Evolutionary conservation across 805 yeast genomes (phyloP).

Genomic region (Yamadazyma laniorum): DNA sequence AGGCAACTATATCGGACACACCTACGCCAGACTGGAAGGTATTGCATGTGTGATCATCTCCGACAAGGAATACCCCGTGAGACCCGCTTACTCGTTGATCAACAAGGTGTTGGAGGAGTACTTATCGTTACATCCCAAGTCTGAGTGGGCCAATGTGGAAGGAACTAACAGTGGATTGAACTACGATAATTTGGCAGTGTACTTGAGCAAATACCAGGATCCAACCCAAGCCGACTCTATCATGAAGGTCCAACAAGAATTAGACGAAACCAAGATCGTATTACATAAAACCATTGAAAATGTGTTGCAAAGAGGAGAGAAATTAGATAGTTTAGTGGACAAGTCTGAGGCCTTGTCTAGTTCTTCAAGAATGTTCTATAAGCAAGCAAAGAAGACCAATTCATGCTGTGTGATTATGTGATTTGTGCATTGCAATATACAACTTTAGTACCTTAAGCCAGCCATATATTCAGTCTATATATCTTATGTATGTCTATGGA

Average conservation of each 20-base stretch:
- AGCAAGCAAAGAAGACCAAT: conserved; percentile 89
- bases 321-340: conserved; percentile 88
- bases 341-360: conserved; percentile 90
- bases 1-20: conserved; percentile 87
- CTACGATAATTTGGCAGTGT: conserved; percentile 62
- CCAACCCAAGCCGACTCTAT: conserved; percentile 96
- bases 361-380: conserved; percentile 90
- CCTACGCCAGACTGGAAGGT: conserved; percentile 86
- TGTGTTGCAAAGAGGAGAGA: conserved; percentile 94
- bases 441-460: not conserved
- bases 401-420: conserved; percentile 81
- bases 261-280: conserved; percentile 96
- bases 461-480: not conserved
- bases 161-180: conserved; percentile 47
- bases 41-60: conserved; percentile 87
- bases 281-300: conserved; percentile 93
- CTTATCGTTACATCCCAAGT: conserved; percentile 72
- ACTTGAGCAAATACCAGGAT: conserved; percentile 85
- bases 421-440: not conserved
- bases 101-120: conserved; percentile 92
- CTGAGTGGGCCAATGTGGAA: conserved; percentile 57
- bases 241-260: conserved; percentile 95
- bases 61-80: conserved; percentile 93
- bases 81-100: conserved; percentile 92
- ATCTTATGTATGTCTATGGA: too few species aligned